Evolutionary conservation across 257 asterid genomes (phyloP), one percentile per base, ranked within the genome.

Genomic region (Eustoma russellianum): DNA sequence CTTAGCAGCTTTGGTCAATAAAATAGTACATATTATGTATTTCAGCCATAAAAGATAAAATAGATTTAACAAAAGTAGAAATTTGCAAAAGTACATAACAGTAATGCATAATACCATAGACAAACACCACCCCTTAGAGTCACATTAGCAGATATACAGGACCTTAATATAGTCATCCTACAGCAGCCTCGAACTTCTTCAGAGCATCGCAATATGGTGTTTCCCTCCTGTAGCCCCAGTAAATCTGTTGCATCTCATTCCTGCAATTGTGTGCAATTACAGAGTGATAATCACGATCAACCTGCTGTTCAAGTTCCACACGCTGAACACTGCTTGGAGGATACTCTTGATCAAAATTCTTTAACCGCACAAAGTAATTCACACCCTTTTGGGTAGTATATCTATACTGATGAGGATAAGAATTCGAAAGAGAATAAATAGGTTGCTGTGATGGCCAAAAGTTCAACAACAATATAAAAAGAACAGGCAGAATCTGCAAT

Each of bases 371-470:
- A 48, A 57, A 91, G 66, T 66, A 91, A 62, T 80, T 84, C 63
- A 91, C 94, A 5, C 98, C 97, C 66, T 70, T 84, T 13, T 71
- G 80, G 0, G 98, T 84, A 17, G 86, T 71, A 35, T 80, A 63
- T 53, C 81, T 57, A 61, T 70, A 49, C 45, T 79, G 76, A 43
- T 84, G 58, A 0, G 88, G 76, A 61, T 82, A 69, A 33, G 86
- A 62, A 58, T 70, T 75, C 0, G 86, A 69, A 57, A 84, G 74
- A 1, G 95, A 79, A 61, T 79, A 87, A 53, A 79, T 40, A 0
- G 98, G 98, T 64, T 91, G 93, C 11, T 92, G 77, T 0, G 98
- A 80, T 0, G 98, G 96, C 80, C 84, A 18, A 73, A 91, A 85
- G 64, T 74, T 91, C 74, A 91, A 55, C 81, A 91, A 66, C 80